These are phyloP conservation scores for Sicyos edulis DNA, from an alignment of 306 rosid species.

Conservation along the genomic window DNA sequence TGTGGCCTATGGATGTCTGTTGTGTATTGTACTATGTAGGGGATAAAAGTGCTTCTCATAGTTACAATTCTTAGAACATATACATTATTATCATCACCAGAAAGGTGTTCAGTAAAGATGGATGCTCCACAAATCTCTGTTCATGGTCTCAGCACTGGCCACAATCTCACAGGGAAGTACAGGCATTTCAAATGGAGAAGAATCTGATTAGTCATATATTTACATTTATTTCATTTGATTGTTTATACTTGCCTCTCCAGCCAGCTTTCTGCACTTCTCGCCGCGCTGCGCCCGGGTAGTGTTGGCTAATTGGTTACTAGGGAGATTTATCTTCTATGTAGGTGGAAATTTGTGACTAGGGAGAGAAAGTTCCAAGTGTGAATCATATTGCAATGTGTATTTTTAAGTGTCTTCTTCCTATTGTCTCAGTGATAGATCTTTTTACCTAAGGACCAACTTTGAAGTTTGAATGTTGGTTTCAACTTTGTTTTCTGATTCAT, in stretches of 20 bases:
- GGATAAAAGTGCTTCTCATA: constrained; percentile 11
- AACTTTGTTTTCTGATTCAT: not conserved
- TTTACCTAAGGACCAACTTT: not conserved
- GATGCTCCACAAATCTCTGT: no score
- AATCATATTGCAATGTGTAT: not conserved
- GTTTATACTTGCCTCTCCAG: not conserved
- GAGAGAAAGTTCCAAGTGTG: not conserved
- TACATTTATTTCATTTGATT: not conserved
- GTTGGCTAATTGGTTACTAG: not conserved
- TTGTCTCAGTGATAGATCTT: not conserved
- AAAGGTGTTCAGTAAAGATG: not conserved
- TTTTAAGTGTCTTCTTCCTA: constrained; percentile 6
- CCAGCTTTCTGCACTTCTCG: not conserved
- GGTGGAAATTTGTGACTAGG: not conserved
- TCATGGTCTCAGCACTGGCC: not conserved
- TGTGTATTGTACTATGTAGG: not conserved
- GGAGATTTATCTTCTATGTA: not conserved
- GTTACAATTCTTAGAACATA: not conserved
- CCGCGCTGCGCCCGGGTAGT: not conserved
- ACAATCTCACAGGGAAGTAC: not conserved
- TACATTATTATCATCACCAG: not conserved
- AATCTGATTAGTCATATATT: not conserved
- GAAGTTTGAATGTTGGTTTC: not conserved
- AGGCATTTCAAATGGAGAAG: constrained; percentile 1
- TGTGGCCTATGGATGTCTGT: not conserved